These are phyloP conservation scores for Penicillium maclennaniae DNA, from an alignment of 495 filamentous ascomycete species.

Conservation along the genomic window DNA sequence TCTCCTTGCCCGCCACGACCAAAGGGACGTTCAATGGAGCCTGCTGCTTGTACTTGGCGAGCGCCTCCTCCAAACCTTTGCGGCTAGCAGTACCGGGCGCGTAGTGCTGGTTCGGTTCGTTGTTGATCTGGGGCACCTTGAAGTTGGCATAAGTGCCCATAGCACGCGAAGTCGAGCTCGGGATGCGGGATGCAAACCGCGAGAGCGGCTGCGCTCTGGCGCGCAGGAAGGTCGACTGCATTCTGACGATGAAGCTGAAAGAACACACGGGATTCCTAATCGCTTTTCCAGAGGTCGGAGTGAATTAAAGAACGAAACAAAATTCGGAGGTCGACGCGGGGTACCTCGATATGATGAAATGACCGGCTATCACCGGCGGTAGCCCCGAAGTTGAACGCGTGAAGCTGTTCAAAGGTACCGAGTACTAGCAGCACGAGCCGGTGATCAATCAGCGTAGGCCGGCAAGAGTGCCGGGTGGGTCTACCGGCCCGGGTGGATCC, in stretches of 20 bases:
- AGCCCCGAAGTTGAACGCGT: slow-evolving; percentile 2
- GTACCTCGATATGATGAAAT: slow-evolving; percentile 18
- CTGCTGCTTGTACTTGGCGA: slow-evolving; percentile 40
- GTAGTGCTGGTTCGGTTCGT: slow-evolving; percentile 94
- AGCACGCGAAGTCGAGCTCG: slow-evolving; percentile 24
- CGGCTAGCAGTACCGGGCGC: slow-evolving; percentile 75
- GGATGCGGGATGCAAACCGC: slow-evolving; percentile 25
- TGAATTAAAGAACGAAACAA: slow-evolving; percentile 8
- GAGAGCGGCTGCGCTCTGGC: slow-evolving; percentile 29
- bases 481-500: slow-evolving; percentile 19
- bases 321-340: slow-evolving; percentile 20
- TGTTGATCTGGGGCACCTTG: slow-evolving; percentile 80
- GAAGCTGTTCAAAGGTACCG: background rate
- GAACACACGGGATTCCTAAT: background rate
- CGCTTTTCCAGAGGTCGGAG: slow-evolving; percentile 1
- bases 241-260: slow-evolving; percentile 15
- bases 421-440: background rate
- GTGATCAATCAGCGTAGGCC: slow-evolving; percentile 15
- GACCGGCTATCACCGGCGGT: slow-evolving; percentile 24
- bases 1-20: slow-evolving; percentile 14
- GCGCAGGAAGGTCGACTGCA: slow-evolving; percentile 37
- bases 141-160: slow-evolving; percentile 67
- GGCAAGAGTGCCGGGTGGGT: slow-evolving; percentile 23
- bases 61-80: slow-evolving; percentile 63
- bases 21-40: slow-evolving; percentile 10